Conservation (phyloP, 2,329 filamentous ascomycete species). For the Pezicula carpinea region DNA sequence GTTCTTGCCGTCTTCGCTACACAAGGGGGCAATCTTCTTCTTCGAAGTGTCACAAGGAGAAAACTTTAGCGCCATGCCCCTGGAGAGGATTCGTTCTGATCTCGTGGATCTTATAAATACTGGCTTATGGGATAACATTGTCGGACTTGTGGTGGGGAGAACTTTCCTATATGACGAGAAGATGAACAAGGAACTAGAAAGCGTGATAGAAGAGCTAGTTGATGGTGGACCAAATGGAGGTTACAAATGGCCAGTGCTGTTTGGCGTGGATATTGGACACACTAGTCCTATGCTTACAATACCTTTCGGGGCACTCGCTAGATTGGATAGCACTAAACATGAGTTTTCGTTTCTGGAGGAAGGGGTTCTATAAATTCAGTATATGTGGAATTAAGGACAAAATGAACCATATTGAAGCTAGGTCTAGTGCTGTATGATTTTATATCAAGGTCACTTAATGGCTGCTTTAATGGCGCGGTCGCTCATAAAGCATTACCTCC, state of each 20-base stretch:
- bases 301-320: conserved; percentile 11
- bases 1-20: background rate
- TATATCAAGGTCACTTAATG: too few species aligned
- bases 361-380: too few species aligned
- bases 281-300: conserved; percentile 16
- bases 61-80: conserved; percentile 2
- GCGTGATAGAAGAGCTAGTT: conserved; percentile 8
- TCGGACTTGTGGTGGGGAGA: conserved; percentile 12
- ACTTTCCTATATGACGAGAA: conserved; percentile 8
- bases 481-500: too few species aligned
- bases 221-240: background rate
- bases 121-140: conserved; percentile 12
- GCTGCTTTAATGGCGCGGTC: background rate
- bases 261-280: conserved; percentile 15
- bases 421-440: too few species aligned
- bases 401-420: too few species aligned
- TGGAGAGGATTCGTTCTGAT: conserved; percentile 2
- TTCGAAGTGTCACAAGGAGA: conserved; percentile 4
- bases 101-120: conserved; percentile 12
- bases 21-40: conserved; percentile 2
- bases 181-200: conserved; percentile 4
- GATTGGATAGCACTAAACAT: conserved; percentile 6
- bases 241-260: conserved; percentile 8
- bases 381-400: too few species aligned
- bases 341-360: too few species aligned